These are phyloP conservation scores for Aspergillus tubingensis DNA, from an alignment of 2,329 filamentous ascomycete genomes.

Conservation along the genomic window DNA sequence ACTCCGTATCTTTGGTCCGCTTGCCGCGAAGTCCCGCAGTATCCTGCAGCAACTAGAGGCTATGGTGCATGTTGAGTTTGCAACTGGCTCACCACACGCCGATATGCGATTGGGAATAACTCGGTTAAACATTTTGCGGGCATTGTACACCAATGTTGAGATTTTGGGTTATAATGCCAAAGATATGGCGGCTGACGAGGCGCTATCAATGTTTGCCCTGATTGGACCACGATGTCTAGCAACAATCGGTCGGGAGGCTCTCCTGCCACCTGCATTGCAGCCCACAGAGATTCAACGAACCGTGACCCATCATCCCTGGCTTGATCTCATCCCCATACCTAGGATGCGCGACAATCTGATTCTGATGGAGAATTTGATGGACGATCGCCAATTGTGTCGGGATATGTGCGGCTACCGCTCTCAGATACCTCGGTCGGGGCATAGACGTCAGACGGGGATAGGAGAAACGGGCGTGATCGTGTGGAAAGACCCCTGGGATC, in stretches of 20 bases:
- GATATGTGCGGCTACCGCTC: conserved; percentile 7
- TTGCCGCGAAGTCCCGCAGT: neutral
- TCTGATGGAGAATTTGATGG: conserved; percentile 14
- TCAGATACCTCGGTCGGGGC: conserved; percentile 14
- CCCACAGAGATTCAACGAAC: conserved; percentile 6
- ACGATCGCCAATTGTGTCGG: conserved; percentile 25
- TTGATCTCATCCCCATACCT: conserved; percentile 28
- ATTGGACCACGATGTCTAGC: neutral
- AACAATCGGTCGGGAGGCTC: neutral
- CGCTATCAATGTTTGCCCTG: neutral
- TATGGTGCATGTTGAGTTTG: neutral
- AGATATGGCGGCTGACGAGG: conserved; percentile 10
- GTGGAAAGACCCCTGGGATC: conserved; percentile 36
- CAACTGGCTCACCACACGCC: neutral
- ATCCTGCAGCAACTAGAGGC: conserved; percentile 5
- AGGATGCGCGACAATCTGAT: conserved; percentile 29
- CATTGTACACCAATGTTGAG: conserved; percentile 14
- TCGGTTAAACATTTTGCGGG: conserved; percentile 18
- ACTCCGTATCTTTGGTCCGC: neutral
- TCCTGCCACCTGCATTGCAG: conserved; percentile 13
- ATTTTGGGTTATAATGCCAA: conserved; percentile 10
- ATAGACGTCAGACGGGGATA: conserved; percentile 9
- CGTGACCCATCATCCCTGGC: conserved; percentile 30
- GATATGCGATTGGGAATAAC: conserved; percentile 16
- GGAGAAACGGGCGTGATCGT: conserved; percentile 24